These are phyloP conservation scores for Fraxinus sp. DNA, from an alignment of 305 asterid genomes.

Conservation along the genomic window DNA sequence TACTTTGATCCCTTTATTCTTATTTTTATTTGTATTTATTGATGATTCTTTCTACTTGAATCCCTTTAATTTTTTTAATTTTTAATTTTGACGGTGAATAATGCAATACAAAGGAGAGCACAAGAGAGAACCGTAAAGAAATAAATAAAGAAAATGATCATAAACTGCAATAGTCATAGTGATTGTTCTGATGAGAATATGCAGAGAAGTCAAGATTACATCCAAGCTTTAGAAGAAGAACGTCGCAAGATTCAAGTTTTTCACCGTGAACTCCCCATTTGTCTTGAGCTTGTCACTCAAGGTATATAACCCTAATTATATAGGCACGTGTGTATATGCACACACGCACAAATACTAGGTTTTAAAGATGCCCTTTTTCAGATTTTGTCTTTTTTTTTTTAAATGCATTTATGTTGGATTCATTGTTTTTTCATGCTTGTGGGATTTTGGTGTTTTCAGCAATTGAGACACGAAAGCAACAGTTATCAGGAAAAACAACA, in stretches of 20 bases:
- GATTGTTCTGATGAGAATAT: slow-evolving; percentile 44
- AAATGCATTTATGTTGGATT: not conserved
- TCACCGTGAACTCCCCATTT: slow-evolving; percentile 86
- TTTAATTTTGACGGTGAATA: too few relatives aligned
- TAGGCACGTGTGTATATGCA: not conserved
- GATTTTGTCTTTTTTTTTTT: too few relatives aligned
- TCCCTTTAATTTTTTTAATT: slow-evolving; percentile 27
- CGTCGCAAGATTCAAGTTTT: slow-evolving; percentile 81
- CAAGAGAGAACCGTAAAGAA: not conserved
- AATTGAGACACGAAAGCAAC: slow-evolving; percentile 74
- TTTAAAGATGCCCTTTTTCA: not conserved
- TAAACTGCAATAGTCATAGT: slow-evolving; percentile 33
- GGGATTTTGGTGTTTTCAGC: slow-evolving; percentile 36
- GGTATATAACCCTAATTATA: slow-evolving; percentile 33
- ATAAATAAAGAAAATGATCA: slow-evolving; percentile 25
- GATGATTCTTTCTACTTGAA: slow-evolving; percentile 28
- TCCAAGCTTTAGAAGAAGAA: slow-evolving; percentile 67
- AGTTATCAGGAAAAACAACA: slow-evolving; percentile 40
- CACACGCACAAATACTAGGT: not conserved
- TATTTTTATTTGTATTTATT: too few relatives aligned
- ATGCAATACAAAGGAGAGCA: slow-evolving; percentile 1
- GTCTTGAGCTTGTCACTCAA: slow-evolving; percentile 85
- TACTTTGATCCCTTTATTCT: slow-evolving; percentile 40
- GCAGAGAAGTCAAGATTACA: slow-evolving; percentile 54
- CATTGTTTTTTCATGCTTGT: not conserved